Base-by-base conservation (phyloP, 1,284 basidiomycete genomes). In the Moesziomyces aphidis region DNA sequence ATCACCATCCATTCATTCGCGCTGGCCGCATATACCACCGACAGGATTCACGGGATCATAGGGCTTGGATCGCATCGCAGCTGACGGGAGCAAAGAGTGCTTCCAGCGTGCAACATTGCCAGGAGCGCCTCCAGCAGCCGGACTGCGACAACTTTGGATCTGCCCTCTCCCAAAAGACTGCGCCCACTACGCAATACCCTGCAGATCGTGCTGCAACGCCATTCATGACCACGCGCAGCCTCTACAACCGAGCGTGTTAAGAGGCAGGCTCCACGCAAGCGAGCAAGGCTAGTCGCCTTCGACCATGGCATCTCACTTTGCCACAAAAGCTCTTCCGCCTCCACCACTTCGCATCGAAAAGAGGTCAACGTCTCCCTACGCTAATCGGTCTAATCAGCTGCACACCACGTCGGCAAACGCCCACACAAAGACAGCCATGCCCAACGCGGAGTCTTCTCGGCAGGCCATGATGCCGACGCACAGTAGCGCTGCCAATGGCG, bases 341-440 rank as follows among this genome's bases (percentile, higher is more conserved):
- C 66, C 66, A 21, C 66, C 66, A 5, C 45, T 69, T 36, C 45
- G 65, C 22, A 53, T 68, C 28, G 51, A 54, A 23, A 68, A 68
- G 47, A 46, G 39, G 17, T 50, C 55, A 24, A 53, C 44, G n/a
- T 21, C 31, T 19, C 22, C 26, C 26, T 26, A 22, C 28, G 19
- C 42, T 2, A 36, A 17, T n/a, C 59, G 55, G 44, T 21, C 50
- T 15, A 10, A n/a, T 28, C 43, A 24, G 23, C 36, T 51, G 21
- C 56, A 47, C 10, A 24, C 23, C 17, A 31, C 26, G 52, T 21
- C 56, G 4, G 50, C 52, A 50, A 10, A 11, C 17, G 24, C 11
- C n/a, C 11, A 28, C 6, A 51, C 22, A 2, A 1, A 52, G 19
- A 19, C 50, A 4, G 23, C 23, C 9, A 28, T 53, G 21, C 24